phyloP scores from a whole-genome alignment of 257 asterid genomes.

The Verbena officinalis region DNA sequence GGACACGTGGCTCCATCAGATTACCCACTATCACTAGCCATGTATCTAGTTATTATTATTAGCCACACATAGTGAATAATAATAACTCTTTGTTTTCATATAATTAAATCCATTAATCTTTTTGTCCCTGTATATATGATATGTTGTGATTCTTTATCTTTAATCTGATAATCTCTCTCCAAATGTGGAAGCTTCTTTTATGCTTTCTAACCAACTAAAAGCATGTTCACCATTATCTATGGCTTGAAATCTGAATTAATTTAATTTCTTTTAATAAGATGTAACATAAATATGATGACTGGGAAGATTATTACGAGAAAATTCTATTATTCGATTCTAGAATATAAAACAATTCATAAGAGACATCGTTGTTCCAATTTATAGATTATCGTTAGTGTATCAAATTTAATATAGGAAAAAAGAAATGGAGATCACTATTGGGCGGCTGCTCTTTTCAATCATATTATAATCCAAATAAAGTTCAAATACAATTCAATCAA shows the following conservation, averaged over 20 bases:
- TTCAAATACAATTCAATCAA: too few species aligned
- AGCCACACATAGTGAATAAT: slow-evolving; percentile 23
- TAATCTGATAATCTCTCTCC: background rate
- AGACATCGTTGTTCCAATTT: too few species aligned
- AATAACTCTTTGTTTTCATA: slow-evolving; percentile 20
- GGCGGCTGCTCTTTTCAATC: too few species aligned
- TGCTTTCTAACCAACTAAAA: background rate
- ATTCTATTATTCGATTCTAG: too few species aligned
- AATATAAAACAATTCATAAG: too few species aligned
- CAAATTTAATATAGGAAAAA: too few species aligned
- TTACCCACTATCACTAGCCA: too few species aligned
- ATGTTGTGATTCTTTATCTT: background rate
- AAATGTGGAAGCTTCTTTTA: slow-evolving; percentile 10
- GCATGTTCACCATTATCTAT: background rate
- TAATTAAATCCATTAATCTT: background rate
- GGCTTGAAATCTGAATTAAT: background rate
- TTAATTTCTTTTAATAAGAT: background rate
- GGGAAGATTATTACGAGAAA: background rate
- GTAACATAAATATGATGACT: background rate
- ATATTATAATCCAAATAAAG: too few species aligned
- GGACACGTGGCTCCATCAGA: too few species aligned
- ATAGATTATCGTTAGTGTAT: too few species aligned
- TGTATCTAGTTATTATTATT: too few species aligned
- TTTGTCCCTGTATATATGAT: background rate
- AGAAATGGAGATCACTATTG: too few species aligned